Evolutionary conservation across 2,329 filamentous ascomycete genomes (phyloP), one percentile per base, ranked within the genome.

Genomic region (Didymella sp.): DNA sequence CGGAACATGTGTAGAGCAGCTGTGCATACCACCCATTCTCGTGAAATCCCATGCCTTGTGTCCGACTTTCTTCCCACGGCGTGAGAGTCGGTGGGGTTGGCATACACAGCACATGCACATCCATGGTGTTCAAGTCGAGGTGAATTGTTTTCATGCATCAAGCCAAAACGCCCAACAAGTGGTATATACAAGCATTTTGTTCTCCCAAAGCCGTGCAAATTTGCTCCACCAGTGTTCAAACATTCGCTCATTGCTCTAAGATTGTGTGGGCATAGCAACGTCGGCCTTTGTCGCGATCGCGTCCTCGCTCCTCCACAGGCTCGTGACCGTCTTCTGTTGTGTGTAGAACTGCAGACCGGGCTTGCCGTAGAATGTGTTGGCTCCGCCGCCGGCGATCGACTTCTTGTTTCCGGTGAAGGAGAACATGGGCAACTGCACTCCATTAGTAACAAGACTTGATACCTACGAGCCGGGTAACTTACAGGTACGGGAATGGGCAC

Each of bases 251-350:
- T 3, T 22, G n/a, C 2, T 27, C 30, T 44, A 57, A n/a, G 54
- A 57, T 17, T 89, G 85, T 30, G 85, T 89, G 19, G 94, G 94
- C 94, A 98, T 98, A 60, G 90, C 85, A 11, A 96, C 92, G 70
- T 88, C 87, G 15, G 93, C 93, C 84, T 93, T 94, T 65, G 88
- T 90, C 52, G 87, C 88, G 45, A 95, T 85, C 0, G 92, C 93
- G 79, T 97, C 93, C 71, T 93, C 87, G 59, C 85, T 87, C 72
- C 87, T 87, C 95, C 95, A 99, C 75, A 96, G 80, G 65, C 91
- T 89, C 50, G 95, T 99, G 45, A 99, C 95, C 2, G 95, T 99
- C 90, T 99, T 98, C 73, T 90, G 85, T 80, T 98, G 95, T 3
- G 95, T 99, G 79, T 96, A 98, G 76, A 99, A 99, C 74, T 90